Percentiles rank a stretch among this genome's conserved stretches.
phyloP scores from a whole-genome alignment of 2,329 filamentous ascomycete species.

The Aspergillus pseudotamarii region DNA sequence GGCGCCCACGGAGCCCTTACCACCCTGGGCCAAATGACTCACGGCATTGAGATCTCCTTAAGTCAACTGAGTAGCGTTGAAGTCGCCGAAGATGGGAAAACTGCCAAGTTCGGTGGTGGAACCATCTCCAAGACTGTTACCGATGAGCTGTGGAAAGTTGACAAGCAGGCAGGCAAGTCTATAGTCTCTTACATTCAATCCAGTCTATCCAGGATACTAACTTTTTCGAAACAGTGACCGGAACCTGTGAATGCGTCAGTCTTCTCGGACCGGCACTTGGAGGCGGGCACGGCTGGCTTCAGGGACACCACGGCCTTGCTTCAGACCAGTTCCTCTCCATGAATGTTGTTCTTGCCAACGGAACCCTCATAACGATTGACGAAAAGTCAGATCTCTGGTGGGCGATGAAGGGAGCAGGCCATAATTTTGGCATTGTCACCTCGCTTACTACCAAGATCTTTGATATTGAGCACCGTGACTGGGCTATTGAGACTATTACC shows the following conservation, averaged over 20 bases:
- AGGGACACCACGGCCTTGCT: constrained; percentile 57
- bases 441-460: constrained; percentile 52
- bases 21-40: constrained; percentile 52
- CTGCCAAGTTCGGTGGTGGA: constrained; percentile 54
- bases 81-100: constrained; percentile 47
- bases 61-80: constrained; percentile 45
- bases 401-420: constrained; percentile 59
- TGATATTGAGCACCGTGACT: constrained; percentile 40
- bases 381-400: constrained; percentile 57
- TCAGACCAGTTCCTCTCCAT: constrained; percentile 57
- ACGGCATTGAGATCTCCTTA: constrained; percentile 56
- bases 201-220: not conserved
- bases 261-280: constrained; percentile 56
- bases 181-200: no score
- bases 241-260: constrained; percentile 57
- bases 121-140: constrained; percentile 50
- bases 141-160: constrained; percentile 53
- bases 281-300: constrained; percentile 60
- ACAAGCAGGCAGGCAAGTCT: constrained; percentile 47
- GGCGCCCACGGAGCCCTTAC: constrained; percentile 56
- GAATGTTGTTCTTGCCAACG: constrained; percentile 56
- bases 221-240: constrained; percentile 42
- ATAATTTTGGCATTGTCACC: constrained; percentile 63
- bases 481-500: constrained; percentile 47
- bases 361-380: constrained; percentile 44